Evolutionary conservation across 2,329 filamentous ascomycete species (phyloP).

Genomic region (Coniochaeta ligniaria): DNA sequence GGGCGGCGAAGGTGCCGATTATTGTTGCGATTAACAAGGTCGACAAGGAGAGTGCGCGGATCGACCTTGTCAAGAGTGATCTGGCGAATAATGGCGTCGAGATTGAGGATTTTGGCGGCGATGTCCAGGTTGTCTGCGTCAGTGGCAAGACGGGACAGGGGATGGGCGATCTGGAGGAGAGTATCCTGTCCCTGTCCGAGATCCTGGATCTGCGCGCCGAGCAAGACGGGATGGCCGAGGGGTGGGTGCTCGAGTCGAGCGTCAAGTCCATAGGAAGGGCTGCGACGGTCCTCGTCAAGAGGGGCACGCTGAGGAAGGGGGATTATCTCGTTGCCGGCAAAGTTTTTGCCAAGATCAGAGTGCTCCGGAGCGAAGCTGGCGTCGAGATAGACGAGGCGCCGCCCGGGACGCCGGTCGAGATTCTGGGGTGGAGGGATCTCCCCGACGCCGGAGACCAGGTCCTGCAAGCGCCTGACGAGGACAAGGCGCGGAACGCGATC

Average conservation of each 20-base stretch:
- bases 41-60: constrained; percentile 75
- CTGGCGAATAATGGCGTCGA: constrained; percentile 77
- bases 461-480: constrained; percentile 73
- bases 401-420: constrained; percentile 84
- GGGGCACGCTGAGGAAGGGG: constrained; percentile 75
- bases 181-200: constrained; percentile 77
- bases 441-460: constrained; percentile 83
- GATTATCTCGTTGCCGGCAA: constrained; percentile 82
- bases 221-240: constrained; percentile 69
- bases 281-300: constrained; percentile 81
- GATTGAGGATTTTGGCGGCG: constrained; percentile 91
- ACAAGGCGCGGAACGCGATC: constrained; percentile 69
- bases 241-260: constrained; percentile 88
- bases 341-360: constrained; percentile 81
- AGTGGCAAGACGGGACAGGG: constrained; percentile 91
- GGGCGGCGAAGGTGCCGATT: constrained; percentile 79
- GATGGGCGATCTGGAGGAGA: constrained; percentile 89
- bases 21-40: constrained; percentile 98
- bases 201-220: constrained; percentile 87
- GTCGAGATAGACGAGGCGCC: constrained; percentile 62
- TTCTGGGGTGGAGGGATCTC: constrained; percentile 85
- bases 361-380: constrained; percentile 79
- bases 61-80: constrained; percentile 83
- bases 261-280: constrained; percentile 79
- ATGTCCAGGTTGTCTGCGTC: constrained; percentile 85